A percentile compares a stretch with the other conserved stretches of the same genome.
Conservation (phyloP, 768 basidiomycete genomes). For the Pholiota molesta region DNA sequence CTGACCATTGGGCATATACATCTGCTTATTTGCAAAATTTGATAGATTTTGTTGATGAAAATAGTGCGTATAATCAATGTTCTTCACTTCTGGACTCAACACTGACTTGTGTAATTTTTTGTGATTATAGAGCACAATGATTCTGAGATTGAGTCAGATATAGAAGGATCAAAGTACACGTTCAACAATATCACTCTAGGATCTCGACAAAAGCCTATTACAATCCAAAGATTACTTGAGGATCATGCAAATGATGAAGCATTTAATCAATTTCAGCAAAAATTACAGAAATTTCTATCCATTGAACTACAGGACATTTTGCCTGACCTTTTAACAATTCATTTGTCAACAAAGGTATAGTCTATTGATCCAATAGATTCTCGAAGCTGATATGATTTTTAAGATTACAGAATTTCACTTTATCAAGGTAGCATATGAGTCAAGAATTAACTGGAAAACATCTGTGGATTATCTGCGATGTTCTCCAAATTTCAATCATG, state of each 20-base stretch:
- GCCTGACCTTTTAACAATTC: not conserved
- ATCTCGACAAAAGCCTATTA: not conserved
- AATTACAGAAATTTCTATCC: not conserved
- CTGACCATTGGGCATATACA: slow-evolving; percentile 17
- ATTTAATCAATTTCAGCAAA: not conserved
- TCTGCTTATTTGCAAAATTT: slow-evolving; percentile 16
- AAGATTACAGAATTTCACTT: slow-evolving; percentile 25
- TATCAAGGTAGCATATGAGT: slow-evolving; percentile 29
- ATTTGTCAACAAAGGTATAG: not conserved
- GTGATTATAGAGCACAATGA: not conserved
- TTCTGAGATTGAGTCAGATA: not conserved
- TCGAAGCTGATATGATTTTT: not conserved
- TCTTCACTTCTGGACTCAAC: too few relatives aligned
- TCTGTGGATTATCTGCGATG: slow-evolving; percentile 27
- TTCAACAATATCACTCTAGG: slow-evolving; percentile 2
- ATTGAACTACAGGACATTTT: not conserved
- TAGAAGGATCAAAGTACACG: not conserved
- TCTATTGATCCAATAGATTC: not conserved
- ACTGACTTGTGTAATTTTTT: too few relatives aligned
- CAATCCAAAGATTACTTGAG: not conserved
- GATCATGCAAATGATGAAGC: not conserved
- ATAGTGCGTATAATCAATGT: not conserved
- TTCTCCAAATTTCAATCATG: slow-evolving; percentile 26
- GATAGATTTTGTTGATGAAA: slow-evolving; percentile 12
- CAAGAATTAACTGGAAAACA: slow-evolving; percentile 25